A percentile compares a stretch with the other conserved stretches of the same genome.
Evolutionary conservation across 2,329 filamentous ascomycete species (phyloP).

Genomic region (Fusarium humuli): DNA sequence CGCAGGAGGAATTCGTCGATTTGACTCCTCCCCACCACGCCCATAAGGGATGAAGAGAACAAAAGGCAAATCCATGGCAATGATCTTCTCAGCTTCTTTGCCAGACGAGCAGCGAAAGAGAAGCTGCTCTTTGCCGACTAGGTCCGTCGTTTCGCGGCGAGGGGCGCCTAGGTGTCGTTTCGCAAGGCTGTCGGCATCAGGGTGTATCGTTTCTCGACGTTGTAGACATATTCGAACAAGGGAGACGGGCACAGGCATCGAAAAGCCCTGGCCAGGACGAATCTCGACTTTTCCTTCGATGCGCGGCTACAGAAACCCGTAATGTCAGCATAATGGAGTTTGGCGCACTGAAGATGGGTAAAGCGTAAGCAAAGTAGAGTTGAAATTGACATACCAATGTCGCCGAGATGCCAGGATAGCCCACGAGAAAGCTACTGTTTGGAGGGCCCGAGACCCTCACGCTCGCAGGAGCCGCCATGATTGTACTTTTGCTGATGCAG

Average conservation of each 20-base stretch:
- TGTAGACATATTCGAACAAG: slow-evolving; percentile 95
- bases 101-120: slow-evolving; percentile 88
- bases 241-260: slow-evolving; percentile 89
- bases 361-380: slow-evolving; percentile 27
- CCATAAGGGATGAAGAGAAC: slow-evolving; percentile 97
- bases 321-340: slow-evolving; percentile 34
- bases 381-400: slow-evolving; percentile 78
- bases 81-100: slow-evolving; percentile 86
- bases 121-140: slow-evolving; percentile 95
- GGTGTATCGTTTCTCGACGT: slow-evolving; percentile 94
- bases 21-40: slow-evolving; percentile 88
- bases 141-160: slow-evolving; percentile 88
- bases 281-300: slow-evolving; percentile 99
- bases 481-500: slow-evolving; percentile 31
- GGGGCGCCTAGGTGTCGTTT: slow-evolving; percentile 92
- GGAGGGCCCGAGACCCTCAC: slow-evolving; percentile 97
- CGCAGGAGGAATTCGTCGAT: slow-evolving; percentile 89
- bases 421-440: slow-evolving; percentile 96
- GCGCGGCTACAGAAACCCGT: slow-evolving; percentile 73
- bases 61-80: slow-evolving; percentile 97
- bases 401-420: slow-evolving; percentile 97
- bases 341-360: slow-evolving; percentile 19
- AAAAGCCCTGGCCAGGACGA: slow-evolving; percentile 84
- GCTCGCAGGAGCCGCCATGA: slow-evolving; percentile 52
- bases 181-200: slow-evolving; percentile 91